Evolutionary conservation across 2,329 filamentous ascomycete genomes (phyloP), one percentile per base, ranked within the genome.

Genomic region (Whalleya microplaca): DNA sequence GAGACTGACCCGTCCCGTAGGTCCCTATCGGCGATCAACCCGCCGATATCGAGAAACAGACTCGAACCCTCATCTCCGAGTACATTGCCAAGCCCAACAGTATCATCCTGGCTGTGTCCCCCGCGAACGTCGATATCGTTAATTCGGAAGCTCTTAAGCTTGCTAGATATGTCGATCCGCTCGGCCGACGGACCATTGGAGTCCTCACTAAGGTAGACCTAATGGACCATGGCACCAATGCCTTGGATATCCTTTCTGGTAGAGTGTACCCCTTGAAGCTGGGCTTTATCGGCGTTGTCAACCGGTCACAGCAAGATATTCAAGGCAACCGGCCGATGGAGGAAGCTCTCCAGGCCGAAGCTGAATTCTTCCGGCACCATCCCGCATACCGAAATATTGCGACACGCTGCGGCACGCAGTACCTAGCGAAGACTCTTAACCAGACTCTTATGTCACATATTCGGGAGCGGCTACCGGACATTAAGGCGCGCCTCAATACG

Each of bases 51-150:
- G 95, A 99, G 81, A 98, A 97, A 76, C 95, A 99, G 78, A 99
- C 95, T 29, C 86, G 94, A 63, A 96, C 92, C 65, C 84, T 99
- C 68, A 98, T 99, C 68, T 90, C 93, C 53, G 95, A 99, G 78
- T 99, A 97, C 73, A 99, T 98, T 70, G 93, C 93, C 55, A 99
- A 99, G 78, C 94, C 95, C 14, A 99, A 99, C 82, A 97, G 94
- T 76, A 96, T 99, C 70, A 88, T 99, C 63, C 84, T 99, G 50
- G 95, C 95, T 29, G 95, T 99, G 21, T 98, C 95, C 12, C 94
- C 95, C 18, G 95, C 95, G 51, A 99, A 99, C 70, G 94, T 98
- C 69, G 95, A 99, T 72, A 88, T 99, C 68, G 95, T 98, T 72
- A 99, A 99, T 75, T 99, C 95, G 7, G 95, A 99, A 75, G 93